These are phyloP conservation scores for Aspergillus sp. DNA, from an alignment of 2,329 filamentous ascomycete genomes.

Conservation along the genomic window DNA sequence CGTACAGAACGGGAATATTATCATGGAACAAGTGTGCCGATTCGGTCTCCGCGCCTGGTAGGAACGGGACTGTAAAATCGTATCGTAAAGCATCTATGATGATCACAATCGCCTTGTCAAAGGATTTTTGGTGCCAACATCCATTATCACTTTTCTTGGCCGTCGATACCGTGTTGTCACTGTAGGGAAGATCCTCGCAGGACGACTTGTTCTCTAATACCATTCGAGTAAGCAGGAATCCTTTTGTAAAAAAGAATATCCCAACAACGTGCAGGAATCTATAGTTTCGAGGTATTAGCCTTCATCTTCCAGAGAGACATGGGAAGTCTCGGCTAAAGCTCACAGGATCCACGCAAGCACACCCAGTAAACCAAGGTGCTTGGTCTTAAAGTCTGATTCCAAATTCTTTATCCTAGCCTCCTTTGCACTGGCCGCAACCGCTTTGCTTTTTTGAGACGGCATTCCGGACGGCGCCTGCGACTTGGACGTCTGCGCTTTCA, in stretches of 20 bases:
- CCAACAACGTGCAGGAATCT: slow-evolving; percentile 71
- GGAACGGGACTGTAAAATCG: slow-evolving; percentile 86
- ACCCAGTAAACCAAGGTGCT: slow-evolving; percentile 33
- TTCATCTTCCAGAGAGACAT: not conserved
- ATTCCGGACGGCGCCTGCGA: slow-evolving; percentile 9
- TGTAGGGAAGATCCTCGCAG: slow-evolving; percentile 65
- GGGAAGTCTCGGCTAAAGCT: slow-evolving; percentile 13
- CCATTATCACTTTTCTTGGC: slow-evolving; percentile 50
- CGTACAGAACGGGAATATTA: slow-evolving; percentile 79
- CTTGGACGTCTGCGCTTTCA: slow-evolving; percentile 5
- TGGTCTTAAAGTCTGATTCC: slow-evolving; percentile 34
- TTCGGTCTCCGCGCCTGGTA: slow-evolving; percentile 41
- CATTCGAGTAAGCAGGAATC: slow-evolving; percentile 84
- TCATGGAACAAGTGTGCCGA: slow-evolving; percentile 70
- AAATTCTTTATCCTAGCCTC: slow-evolving; percentile 22
- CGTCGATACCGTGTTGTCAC: slow-evolving; percentile 22
- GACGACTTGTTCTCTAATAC: slow-evolving; percentile 72
- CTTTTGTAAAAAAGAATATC: slow-evolving; percentile 88
- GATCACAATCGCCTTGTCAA: slow-evolving; percentile 85
- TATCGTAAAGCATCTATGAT: slow-evolving; percentile 92
- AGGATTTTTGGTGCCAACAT: slow-evolving; percentile 95
- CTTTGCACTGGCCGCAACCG: slow-evolving; percentile 10
- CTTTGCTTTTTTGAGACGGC: slow-evolving; percentile 14
- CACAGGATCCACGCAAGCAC: slow-evolving; percentile 38
- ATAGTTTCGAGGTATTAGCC: not conserved